Evolutionary conservation across 495 filamentous ascomycete genomes (phyloP).

Genomic region (Daldinia vernicosa): DNA sequence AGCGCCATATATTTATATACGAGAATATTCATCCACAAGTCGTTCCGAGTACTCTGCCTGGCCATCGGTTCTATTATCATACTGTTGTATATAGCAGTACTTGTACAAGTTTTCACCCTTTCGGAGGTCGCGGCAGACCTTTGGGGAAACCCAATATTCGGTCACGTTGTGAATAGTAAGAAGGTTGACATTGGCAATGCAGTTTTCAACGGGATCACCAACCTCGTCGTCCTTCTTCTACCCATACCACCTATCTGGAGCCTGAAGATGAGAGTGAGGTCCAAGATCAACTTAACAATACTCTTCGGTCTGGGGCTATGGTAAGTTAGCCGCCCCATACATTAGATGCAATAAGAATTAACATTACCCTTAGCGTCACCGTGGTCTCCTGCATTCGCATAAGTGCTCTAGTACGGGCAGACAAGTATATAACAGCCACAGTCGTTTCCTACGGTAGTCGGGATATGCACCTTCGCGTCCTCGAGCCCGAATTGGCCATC

Average conservation of each 20-base stretch:
- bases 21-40: slow-evolving; percentile 45
- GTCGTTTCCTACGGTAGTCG: slow-evolving; percentile 2
- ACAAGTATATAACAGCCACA: neutral
- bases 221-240: slow-evolving; percentile 51
- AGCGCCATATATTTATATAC: slow-evolving; percentile 53
- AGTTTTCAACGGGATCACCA: slow-evolving; percentile 46
- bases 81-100: slow-evolving; percentile 11
- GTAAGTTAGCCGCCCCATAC: slow-evolving; percentile 35
- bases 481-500: slow-evolving; percentile 36
- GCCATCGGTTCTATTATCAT: slow-evolving; percentile 41
- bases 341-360: neutral
- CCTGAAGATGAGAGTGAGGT: slow-evolving; percentile 45
- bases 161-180: neutral
- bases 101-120: slow-evolving; percentile 14
- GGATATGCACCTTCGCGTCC: slow-evolving; percentile 22
- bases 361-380: slow-evolving; percentile 1
- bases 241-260: slow-evolving; percentile 52
- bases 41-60: slow-evolving; percentile 17
- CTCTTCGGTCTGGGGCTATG: slow-evolving; percentile 52
- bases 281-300: slow-evolving; percentile 48
- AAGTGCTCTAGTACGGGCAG: neutral
- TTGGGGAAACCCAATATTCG: slow-evolving; percentile 17
- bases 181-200: slow-evolving; percentile 39
- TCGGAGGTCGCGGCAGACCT: slow-evolving; percentile 43
- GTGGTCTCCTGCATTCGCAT: slow-evolving; percentile 29